Evolutionary conservation across 805 yeast species (phyloP).

Genomic region (Lipomyces yamadae): DNA sequence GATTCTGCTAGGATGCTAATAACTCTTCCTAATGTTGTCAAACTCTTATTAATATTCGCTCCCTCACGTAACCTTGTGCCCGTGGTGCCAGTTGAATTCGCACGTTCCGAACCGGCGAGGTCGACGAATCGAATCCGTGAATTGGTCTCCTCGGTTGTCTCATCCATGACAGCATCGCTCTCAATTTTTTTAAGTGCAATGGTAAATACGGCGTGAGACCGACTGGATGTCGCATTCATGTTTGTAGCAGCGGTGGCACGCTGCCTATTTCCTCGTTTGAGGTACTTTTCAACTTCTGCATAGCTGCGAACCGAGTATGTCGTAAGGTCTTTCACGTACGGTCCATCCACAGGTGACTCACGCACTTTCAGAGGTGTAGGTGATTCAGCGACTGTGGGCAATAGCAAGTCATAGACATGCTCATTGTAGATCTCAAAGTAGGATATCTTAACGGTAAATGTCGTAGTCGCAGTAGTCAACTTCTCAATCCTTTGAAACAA

Average conservation of each 20-base stretch:
- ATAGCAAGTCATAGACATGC: constrained; percentile 63
- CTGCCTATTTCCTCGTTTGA: constrained; percentile 55
- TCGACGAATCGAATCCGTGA: constrained; percentile 66
- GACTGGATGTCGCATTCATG: constrained; percentile 68
- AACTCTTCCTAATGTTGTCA: constrained; percentile 77
- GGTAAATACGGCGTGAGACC: constrained; percentile 77
- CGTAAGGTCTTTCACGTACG: constrained; percentile 60
- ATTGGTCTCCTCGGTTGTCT: constrained; percentile 36
- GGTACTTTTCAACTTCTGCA: constrained; percentile 51
- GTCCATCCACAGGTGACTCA: constrained; percentile 62
- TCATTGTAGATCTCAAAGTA: constrained; percentile 76
- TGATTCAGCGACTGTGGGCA: constrained; percentile 27
- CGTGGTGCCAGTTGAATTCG: constrained; percentile 63
- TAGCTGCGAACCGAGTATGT: constrained; percentile 52
- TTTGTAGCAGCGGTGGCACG: constrained; percentile 69
- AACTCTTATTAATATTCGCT: constrained; percentile 82
- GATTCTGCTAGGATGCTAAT: constrained; percentile 50
- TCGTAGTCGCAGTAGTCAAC: constrained; percentile 46
- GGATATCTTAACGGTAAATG: constrained; percentile 50
- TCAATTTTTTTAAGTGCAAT: constrained; percentile 58
- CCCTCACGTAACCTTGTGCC: constrained; percentile 60
- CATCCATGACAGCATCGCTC: constrained; percentile 39
- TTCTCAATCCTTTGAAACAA: constrained; percentile 51
- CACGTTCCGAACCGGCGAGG: constrained; percentile 82
- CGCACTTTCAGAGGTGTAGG: constrained; percentile 50